Conservation (phyloP, 768 basidiomycete species). For the Mycena galopus region DNA sequence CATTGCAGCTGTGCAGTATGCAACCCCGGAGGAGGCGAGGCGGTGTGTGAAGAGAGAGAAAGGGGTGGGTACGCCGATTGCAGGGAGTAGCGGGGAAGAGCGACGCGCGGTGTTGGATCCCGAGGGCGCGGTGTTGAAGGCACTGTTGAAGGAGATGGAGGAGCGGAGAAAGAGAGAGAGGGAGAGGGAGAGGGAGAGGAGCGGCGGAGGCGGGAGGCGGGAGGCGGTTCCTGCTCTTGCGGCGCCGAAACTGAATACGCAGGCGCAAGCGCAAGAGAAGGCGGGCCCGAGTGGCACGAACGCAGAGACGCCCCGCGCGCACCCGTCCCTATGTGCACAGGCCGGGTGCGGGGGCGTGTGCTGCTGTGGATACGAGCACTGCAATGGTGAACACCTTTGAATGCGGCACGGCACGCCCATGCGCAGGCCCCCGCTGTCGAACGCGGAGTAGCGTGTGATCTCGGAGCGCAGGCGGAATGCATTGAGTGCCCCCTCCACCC, state of each 20-base stretch:
- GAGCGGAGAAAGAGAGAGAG: conserved; percentile 59
- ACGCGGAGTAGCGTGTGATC: conserved; percentile 27
- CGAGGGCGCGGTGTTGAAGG: conserved; percentile 73
- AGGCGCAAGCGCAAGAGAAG: conserved; percentile 17
- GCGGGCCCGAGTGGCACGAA: background rate
- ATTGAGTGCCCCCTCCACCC: conserved; percentile 38
- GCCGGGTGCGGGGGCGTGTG: conserved; percentile 52
- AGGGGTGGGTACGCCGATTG: conserved; percentile 68
- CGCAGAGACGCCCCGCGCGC: background rate
- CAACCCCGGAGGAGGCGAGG: conserved; percentile 75
- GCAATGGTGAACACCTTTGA: background rate
- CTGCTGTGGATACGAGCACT: no score
- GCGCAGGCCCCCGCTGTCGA: conserved; percentile 43
- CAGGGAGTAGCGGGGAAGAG: conserved; percentile 62
- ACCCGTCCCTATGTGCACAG: conserved; percentile 47
- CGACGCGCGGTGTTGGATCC: conserved; percentile 86
- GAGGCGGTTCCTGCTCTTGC: conserved; percentile 43
- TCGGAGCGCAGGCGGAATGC: conserved; percentile 44
- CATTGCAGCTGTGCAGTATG: conserved; percentile 80
- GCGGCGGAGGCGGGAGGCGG: conserved; percentile 62
- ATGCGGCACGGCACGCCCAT: conserved; percentile 45
- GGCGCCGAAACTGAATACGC: conserved; percentile 45
- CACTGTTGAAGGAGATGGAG: conserved; percentile 74
- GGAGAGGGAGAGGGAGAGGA: no score
- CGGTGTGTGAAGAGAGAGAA: conserved; percentile 75